Percentiles rank a stretch among this genome's conserved stretches.
Evolutionary conservation across 345 rosid genomes (phyloP).

Genomic region (Ceriops zippeliana): DNA sequence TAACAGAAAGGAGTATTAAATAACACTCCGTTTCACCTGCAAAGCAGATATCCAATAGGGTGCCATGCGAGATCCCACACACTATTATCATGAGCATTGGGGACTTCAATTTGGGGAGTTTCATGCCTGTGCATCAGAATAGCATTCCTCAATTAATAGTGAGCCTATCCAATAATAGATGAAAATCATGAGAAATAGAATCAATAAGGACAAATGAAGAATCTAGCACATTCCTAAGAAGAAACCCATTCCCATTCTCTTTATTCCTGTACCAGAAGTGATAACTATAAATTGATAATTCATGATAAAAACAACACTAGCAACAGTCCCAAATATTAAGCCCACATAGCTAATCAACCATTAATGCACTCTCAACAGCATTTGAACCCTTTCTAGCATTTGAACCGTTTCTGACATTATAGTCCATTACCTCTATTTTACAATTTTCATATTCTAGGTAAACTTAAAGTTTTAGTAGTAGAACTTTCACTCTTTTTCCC

Average conservation of each 20-base stretch:
- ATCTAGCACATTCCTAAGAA: neutral
- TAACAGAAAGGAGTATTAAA: neutral
- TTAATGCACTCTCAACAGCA: too few species aligned
- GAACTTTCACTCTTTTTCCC: too few species aligned
- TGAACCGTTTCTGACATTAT: too few species aligned
- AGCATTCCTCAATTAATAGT: constrained; percentile 13
- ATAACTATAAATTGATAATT: neutral
- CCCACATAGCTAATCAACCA: neutral
- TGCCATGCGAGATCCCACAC: constrained; percentile 99
- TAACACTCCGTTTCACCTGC: constrained; percentile 55
- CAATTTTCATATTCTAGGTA: too few species aligned
- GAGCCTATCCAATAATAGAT: neutral
- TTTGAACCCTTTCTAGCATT: too few species aligned
- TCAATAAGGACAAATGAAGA: neutral
- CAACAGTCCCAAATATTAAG: neutral
- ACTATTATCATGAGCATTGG: constrained; percentile 82
- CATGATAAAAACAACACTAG: neutral
- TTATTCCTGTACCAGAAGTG: neutral
- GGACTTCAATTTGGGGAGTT: constrained; percentile 84
- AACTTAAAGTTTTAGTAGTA: too few species aligned
- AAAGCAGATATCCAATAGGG: constrained; percentile 96
- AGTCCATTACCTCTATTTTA: too few species aligned
- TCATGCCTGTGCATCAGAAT: constrained; percentile 66
- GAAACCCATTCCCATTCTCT: neutral
- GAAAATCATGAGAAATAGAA: neutral